Evolutionary conservation across 495 filamentous ascomycete genomes (phyloP).

Genomic region (Podospora fimiseda): DNA sequence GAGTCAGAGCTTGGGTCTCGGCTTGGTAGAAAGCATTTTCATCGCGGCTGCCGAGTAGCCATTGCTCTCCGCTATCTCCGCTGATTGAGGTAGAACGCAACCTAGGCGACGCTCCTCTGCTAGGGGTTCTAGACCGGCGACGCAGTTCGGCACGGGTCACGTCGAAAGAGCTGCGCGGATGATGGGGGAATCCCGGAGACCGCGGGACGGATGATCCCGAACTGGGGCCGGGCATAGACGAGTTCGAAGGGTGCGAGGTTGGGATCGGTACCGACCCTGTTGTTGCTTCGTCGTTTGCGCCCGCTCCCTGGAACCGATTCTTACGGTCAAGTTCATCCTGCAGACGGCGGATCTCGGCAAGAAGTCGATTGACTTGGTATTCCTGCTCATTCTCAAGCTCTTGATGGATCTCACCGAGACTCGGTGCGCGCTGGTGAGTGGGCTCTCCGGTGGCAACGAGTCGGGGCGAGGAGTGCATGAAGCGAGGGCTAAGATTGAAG

Average conservation of each 20-base stretch:
- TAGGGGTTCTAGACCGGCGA: constrained; percentile 51
- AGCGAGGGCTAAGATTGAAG: constrained; percentile 49
- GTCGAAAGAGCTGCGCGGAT: constrained; percentile 51
- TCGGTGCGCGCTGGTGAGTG: constrained; percentile 62
- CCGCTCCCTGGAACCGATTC: constrained; percentile 40
- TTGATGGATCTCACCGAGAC: constrained; percentile 90
- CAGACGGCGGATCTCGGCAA: constrained; percentile 82
- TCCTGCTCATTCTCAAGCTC: constrained; percentile 94
- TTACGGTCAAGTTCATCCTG: constrained; percentile 69
- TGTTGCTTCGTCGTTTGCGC: constrained; percentile 56
- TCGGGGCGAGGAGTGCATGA: constrained; percentile 51
- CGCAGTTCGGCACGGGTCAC: constrained; percentile 48
- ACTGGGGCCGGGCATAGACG: constrained; percentile 18
- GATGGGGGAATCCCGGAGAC: constrained; percentile 49
- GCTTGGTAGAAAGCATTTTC: constrained; percentile 88
- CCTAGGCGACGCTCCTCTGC: constrained; percentile 49
- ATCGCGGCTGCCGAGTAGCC: constrained; percentile 51
- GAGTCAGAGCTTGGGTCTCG: constrained; percentile 75
- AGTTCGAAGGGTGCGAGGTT: constrained; percentile 22
- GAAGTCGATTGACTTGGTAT: constrained; percentile 87
- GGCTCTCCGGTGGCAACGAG: constrained; percentile 49
- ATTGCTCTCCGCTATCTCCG: constrained; percentile 42
- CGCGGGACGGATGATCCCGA: constrained; percentile 33
- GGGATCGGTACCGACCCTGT: constrained; percentile 42
- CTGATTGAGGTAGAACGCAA: constrained; percentile 50